Base-by-base conservation (phyloP, 2,329 filamentous ascomycete species). In the Cercospora nicotianae region DNA sequence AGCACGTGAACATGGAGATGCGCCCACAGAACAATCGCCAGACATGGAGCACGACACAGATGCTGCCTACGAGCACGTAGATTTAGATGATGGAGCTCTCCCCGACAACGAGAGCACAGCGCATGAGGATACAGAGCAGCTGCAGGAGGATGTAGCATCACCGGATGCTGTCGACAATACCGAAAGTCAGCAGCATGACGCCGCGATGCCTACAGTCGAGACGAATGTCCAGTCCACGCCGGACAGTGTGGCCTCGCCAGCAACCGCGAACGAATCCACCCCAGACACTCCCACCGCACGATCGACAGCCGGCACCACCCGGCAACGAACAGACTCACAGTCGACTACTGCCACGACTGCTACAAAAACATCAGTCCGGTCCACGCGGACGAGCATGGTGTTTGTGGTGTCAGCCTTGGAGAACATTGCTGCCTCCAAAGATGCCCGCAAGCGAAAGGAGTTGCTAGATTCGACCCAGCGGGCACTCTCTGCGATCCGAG, bases 351-450 rank as follows among this genome's bases (percentile, higher is more conserved):
- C 75, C 3, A 83, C 83, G 42, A 80, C 80, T 33, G 82, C 83
- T 26, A 83, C 83, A 13, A 80, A 84, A 55, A 83, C 84, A 76
- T 75, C 76, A 13, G 68, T 72, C 18, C 61, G 73, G 28, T 86
- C 88, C 78, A 90, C 88, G 74, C 91, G 96, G 84, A 96, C 91
- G 86, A 98, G 95, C 73, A 90, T 96, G 76, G 94, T 97, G 76
- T 99, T 99, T 79, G 93, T 99, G 76, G 90, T 96, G 77, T 94
- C 92, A 77, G 94, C 95, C 45, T 83, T 99, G 78, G 95, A 97
- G 84, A 90, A 90, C 78, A 97, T 99, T 77, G 92, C 91, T 68
- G 87, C 90, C 65, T 96, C 94, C 58, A 96, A 94, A 81, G 94
- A 99, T 83, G 93, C 94, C 63, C 87, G 91, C 79, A 92, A 90